Evolutionary conservation across 2,329 filamentous ascomycete species (phyloP), one percentile per base, ranked within the genome.

Genomic region (Seiridium unicorne): DNA sequence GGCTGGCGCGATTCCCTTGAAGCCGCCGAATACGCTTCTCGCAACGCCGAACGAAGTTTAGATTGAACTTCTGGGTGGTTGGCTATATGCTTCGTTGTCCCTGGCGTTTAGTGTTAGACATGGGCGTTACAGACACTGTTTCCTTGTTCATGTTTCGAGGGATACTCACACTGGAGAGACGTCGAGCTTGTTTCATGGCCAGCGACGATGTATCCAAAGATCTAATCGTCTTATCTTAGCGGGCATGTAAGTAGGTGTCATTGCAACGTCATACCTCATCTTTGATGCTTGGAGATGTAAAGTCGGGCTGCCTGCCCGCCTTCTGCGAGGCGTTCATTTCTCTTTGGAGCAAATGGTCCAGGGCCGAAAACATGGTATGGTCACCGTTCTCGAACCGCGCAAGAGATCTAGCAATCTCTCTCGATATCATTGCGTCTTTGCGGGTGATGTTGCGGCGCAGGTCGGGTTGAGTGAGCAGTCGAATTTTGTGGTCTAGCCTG

Each of bases 261-360:
- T 3, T 4, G 5, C 4, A 32, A 3, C 13, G 9, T 9, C 61
- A 36, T 51, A 63, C 63, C 65, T 77, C 74, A 58, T 74, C 72
- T 36, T 65, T 64, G n/a, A 77, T 72, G 1, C 60, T 64, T 6
- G 62, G 57, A 1, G 68, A 72, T 47, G 70, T 58, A 34, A 75
- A 74, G 9, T 70, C 56, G 0, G 73, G 72, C 13, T 61, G 44
- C 3, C 72, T 64, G 0, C 64, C 68, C 10, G 66, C 67, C 34
- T 74, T 76, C 44, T 68, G 59, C 0, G 75, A 73, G 0, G 68
- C 60, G 1, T 55, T 42, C 31, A 68, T 66, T 63, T 77, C 75
- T 8, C 74, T 63, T 60, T 68, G 65, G 2, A 77, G 58, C 4
- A 77, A 66, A 44, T 75, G 68, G 44, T 76, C 74, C 48, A 70